phyloP scores from a whole-genome alignment of 2,329 filamentous ascomycete genomes.

The Tolypocladium nubicola region DNA sequence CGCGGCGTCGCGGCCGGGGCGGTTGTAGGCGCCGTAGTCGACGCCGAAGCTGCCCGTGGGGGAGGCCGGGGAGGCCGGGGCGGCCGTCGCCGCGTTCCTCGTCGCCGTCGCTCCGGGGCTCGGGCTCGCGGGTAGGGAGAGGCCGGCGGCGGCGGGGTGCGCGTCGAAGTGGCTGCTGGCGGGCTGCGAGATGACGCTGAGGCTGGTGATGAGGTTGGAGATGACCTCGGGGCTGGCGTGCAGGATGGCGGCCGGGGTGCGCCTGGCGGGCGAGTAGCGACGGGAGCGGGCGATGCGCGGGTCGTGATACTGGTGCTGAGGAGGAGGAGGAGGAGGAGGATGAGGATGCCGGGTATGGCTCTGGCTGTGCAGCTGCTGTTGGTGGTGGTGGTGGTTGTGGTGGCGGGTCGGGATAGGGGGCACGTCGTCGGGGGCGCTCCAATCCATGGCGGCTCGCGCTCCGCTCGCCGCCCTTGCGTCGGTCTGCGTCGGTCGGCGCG shows the following conservation, averaged over 20 bases:
- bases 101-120: slow-evolving; percentile 15
- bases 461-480: not conserved
- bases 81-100: slow-evolving; percentile 4
- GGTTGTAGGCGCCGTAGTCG: slow-evolving; percentile 59
- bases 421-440: slow-evolving; percentile 9
- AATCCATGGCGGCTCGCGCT: not conserved
- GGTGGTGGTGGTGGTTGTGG: not conserved
- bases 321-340: not conserved
- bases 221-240: slow-evolving; percentile 60
- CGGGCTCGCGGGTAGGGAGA: slow-evolving; percentile 28
- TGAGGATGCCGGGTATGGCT: not conserved
- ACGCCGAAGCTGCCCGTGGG: slow-evolving; percentile 52
- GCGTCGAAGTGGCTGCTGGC: slow-evolving; percentile 58
- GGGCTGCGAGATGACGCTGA: slow-evolving; percentile 57
- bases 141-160: slow-evolving; percentile 24
- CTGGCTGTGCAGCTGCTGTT: not conserved
- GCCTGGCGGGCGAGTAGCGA: slow-evolving; percentile 5
- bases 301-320: slow-evolving; percentile 1
- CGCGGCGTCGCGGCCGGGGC: slow-evolving; percentile 37
- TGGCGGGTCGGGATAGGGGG: slow-evolving; percentile 21
- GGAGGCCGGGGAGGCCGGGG: slow-evolving; percentile 20
- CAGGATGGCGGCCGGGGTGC: slow-evolving; percentile 14
- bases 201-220: slow-evolving; percentile 57
- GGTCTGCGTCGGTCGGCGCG: not conserved
- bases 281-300: slow-evolving; percentile 2